Conservation (phyloP, 257 asterid genomes). For the Verbena officinalis region DNA sequence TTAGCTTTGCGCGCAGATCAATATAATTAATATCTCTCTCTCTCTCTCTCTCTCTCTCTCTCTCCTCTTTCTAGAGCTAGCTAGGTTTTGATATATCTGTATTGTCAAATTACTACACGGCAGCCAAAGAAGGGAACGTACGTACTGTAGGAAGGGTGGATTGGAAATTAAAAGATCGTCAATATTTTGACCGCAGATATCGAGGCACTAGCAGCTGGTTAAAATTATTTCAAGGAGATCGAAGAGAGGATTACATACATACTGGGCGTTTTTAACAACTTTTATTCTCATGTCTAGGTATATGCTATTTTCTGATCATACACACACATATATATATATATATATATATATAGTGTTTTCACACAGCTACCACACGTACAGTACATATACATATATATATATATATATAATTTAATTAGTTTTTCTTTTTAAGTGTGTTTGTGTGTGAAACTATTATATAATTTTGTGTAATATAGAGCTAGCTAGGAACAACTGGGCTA, state of each 20-base stretch:
- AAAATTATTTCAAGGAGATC: constrained; percentile 33
- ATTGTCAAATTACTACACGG: constrained; percentile 43
- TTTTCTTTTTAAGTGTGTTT: constrained; percentile 13
- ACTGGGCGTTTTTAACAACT: constrained; percentile 48
- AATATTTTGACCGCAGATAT: constrained; percentile 74
- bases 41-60: constrained; percentile 20
- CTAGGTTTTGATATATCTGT: constrained; percentile 35
- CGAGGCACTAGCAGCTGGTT: constrained; percentile 58
- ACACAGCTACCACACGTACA: constrained; percentile 26
- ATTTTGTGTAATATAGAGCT: constrained; percentile 19
- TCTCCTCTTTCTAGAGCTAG: too few species aligned
- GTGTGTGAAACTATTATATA: background rate
- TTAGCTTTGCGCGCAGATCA: too few species aligned
- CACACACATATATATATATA: background rate
- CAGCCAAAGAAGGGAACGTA: constrained; percentile 40
- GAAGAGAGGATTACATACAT: constrained; percentile 26
- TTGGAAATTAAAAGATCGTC: too few species aligned
- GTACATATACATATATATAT: background rate
- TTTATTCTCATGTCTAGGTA: constrained; percentile 62
- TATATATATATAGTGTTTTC: constrained; percentile 15
- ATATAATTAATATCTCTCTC: background rate
- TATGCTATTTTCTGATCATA: constrained; percentile 17
- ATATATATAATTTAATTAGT: background rate
- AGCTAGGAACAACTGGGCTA: constrained; percentile 27
- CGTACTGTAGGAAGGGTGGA: constrained; percentile 29